Evolutionary conservation across 345 rosid genomes (phyloP), one percentile per base, ranked within the genome.

Genomic region (Moricandia arvensis): DNA sequence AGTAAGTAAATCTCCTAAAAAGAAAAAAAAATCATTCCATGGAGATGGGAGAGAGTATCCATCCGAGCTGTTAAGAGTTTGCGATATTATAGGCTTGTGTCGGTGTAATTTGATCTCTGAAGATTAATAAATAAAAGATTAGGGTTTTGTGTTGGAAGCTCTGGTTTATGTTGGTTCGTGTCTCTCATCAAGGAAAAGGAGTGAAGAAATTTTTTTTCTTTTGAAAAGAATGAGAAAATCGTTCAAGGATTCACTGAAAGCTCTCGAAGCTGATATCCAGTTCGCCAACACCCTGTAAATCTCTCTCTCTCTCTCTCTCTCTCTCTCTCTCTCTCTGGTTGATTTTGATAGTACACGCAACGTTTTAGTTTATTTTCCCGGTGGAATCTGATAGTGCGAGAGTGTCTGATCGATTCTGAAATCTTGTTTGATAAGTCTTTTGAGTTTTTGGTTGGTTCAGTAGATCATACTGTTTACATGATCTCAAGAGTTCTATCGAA

Each of bases 261-360:
- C 97, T 65, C 96, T 94, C 37, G 97, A 94, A 86, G 97, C 99
- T 75, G 99, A 94, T 87, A 94, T 94, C 43, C 98, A 94, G 82
- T 89, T 90, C 69, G 98, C 98, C 80, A 94, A 94, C 76, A 88
- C 97, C 63, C 83, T 94, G 99, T 94, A 88, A 80, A 16, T 78
- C 72, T 63, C 74, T 68, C 8, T 63, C 24, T 63, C 66, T 72
- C 26, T 75, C 16, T 73, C 35, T 5, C 0, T 47, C 29, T 4
- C 0, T 47, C 17, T 26, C 26, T 75, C 16, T 73, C 35, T 5
- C 0, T 47, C 29, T 4, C 0, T 47, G n/a, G n/a, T n/a, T n/a
- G n/a, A n/a, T 13, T 26, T 41, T 59, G 7, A 70, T 27, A 27
- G 13, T 45, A 47, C 54, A 13, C 51, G 16, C 51, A 43, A 38